Evolutionary conservation across 1,139 yeast genomes (phyloP).

Genomic region (Tardiomyces blankii): DNA sequence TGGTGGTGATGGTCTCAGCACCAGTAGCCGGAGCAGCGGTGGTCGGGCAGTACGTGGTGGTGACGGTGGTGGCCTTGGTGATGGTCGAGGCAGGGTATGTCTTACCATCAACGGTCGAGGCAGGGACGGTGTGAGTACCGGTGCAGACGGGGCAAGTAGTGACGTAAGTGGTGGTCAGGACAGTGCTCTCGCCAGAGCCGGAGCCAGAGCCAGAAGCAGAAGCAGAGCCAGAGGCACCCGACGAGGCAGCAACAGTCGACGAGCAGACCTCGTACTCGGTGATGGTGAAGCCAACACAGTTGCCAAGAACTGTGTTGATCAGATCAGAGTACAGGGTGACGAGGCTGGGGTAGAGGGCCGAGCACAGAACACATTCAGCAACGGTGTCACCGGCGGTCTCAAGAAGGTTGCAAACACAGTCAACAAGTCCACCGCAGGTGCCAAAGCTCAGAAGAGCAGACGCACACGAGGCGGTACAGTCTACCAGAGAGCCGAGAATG

Average conservation of each 20-base stretch:
- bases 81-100: background rate
- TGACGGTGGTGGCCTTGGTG: background rate
- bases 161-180: background rate
- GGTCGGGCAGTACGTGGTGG: background rate
- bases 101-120: background rate
- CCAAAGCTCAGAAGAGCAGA: background rate
- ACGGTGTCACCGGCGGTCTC: background rate
- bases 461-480: slow-evolving; percentile 1
- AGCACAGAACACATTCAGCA: background rate
- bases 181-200: background rate
- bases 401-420: background rate
- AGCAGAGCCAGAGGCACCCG: background rate
- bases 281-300: background rate
- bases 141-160: background rate
- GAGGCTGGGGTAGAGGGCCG: background rate
- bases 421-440: background rate
- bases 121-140: background rate
- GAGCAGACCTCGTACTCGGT: background rate
- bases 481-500: slow-evolving; percentile 5
- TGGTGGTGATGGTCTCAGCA: background rate
- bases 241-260: background rate
- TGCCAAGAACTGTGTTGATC: background rate
- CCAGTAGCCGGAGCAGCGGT: background rate
- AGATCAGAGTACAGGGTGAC: background rate
- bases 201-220: background rate